Percentiles rank a stretch among this genome's conserved stretches.
These are phyloP conservation scores for Elaphomyces granulatus DNA, from an alignment of 495 filamentous ascomycete species.

Conservation along the genomic window DNA sequence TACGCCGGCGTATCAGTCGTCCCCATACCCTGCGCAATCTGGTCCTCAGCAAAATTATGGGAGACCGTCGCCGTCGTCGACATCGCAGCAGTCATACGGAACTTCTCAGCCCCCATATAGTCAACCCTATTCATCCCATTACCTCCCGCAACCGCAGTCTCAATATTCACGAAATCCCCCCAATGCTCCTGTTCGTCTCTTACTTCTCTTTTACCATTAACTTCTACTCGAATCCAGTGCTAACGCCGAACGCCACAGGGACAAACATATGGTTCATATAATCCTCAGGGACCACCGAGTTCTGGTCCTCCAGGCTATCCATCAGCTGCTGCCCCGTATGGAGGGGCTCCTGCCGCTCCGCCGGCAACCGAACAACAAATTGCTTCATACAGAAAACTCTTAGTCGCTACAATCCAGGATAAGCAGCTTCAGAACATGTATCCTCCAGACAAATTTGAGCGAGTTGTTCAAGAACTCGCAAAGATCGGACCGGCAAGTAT, in stretches of 20 bases:
- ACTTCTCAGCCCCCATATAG: constrained; percentile 15
- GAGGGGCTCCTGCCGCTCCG: constrained; percentile 6
- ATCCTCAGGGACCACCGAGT: constrained; percentile 16
- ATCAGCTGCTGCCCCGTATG: constrained; percentile 3
- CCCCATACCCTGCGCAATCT: constrained; percentile 7
- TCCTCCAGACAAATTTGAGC: constrained; percentile 30
- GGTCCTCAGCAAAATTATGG: constrained; percentile 3
- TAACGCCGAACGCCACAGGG: constrained; percentile 8
- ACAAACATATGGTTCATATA: constrained; percentile 7
- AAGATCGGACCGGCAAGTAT: constrained; percentile 34
- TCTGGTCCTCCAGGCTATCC: constrained; percentile 15
- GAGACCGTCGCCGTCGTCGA: constrained; percentile 1
- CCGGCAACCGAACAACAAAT: constrained; percentile 34
- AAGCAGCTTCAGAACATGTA: constrained; percentile 43
- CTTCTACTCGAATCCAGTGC: constrained; percentile 6
- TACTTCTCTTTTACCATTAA: background rate
- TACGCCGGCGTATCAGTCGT: constrained; percentile 13
- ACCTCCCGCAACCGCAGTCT: constrained; percentile 14
- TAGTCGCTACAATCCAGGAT: constrained; percentile 41
- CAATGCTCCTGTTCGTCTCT: constrained; percentile 6
- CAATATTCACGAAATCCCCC: constrained; percentile 20
- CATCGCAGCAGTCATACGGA: constrained; percentile 18
- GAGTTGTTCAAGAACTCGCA: constrained; percentile 23
- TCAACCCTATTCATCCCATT: constrained; percentile 5
- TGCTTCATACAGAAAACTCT: constrained; percentile 36